These are phyloP conservation scores for Orbilia ellipsospora DNA, from an alignment of 2,329 filamentous ascomycete genomes.

Conservation along the genomic window DNA sequence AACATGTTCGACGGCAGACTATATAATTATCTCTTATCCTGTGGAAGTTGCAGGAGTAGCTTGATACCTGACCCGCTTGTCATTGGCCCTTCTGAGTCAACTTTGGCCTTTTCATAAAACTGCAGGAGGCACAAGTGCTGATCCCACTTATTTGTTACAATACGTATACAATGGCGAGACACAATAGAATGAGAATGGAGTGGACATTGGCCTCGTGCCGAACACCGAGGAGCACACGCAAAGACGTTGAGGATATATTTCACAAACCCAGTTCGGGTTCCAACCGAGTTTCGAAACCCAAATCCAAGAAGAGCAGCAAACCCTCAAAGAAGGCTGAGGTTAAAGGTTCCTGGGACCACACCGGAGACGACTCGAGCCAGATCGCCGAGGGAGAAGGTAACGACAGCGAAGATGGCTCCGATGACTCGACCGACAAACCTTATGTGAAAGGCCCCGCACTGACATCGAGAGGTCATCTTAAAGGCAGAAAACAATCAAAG, in stretches of 20 bases:
- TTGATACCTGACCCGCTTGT: constrained; percentile 4
- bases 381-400: constrained; percentile 55
- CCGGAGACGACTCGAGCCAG: constrained; percentile 53
- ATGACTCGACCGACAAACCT: constrained; percentile 52
- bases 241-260: constrained; percentile 50
- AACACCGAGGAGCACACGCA: constrained; percentile 44
- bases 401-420: constrained; percentile 55
- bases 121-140: constrained; percentile 6
- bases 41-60: constrained; percentile 31
- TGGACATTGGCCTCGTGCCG: constrained; percentile 52
- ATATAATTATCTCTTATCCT: constrained; percentile 21
- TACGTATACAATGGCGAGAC: constrained; percentile 38
- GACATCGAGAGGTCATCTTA: constrained; percentile 56
- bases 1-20: constrained; percentile 49
- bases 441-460: constrained; percentile 56
- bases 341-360: constrained; percentile 49
- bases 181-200: constrained; percentile 54
- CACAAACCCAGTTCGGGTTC: constrained; percentile 41
- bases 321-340: constrained; percentile 38
- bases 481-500: constrained; percentile 52
- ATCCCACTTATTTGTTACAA: constrained; percentile 9
- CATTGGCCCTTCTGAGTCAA: constrained; percentile 8
- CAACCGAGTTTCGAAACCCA: constrained; percentile 39
- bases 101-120: constrained; percentile 22
- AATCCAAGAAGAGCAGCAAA: constrained; percentile 44